phyloP scores from a whole-genome alignment of 805 yeast genomes.

The Candida hungchunana region DNA sequence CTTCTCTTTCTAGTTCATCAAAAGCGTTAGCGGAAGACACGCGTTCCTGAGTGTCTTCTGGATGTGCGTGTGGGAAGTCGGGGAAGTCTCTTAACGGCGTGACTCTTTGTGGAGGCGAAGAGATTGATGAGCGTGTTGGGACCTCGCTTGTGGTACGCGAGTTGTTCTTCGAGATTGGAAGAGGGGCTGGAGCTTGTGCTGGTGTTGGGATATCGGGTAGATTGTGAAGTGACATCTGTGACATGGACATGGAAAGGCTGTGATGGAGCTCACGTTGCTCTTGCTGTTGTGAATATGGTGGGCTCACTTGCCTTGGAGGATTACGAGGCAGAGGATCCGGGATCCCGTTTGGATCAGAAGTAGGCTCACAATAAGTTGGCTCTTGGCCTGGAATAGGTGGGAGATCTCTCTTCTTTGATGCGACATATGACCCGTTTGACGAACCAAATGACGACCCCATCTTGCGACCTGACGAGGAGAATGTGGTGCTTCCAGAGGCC shows the following conservation, averaged over 20 bases:
- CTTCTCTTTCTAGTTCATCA: conserved; percentile 32
- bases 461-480: conserved; percentile 6
- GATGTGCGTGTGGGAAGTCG: neutral
- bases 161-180: conserved; percentile 6
- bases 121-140: neutral
- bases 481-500: conserved; percentile 24
- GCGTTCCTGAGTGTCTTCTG: conserved; percentile 6
- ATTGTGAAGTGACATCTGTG: conserved; percentile 17
- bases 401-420: conserved; percentile 21
- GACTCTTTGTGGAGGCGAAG: conserved; percentile 1
- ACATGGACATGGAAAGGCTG: conserved; percentile 5
- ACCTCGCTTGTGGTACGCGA: too few relatives aligned
- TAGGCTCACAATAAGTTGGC: neutral
- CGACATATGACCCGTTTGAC: conserved; percentile 1
- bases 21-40: conserved; percentile 22
- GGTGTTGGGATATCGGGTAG: conserved; percentile 26
- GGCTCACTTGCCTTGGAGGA: neutral
- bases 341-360: conserved; percentile 6
- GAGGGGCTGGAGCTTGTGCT: too few relatives aligned
- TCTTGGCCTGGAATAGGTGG: conserved; percentile 28
- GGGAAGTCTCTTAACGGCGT: conserved; percentile 7
- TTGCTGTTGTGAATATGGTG: conserved; percentile 1
- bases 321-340: conserved; percentile 25
- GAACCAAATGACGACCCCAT: conserved; percentile 6
- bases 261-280: conserved; percentile 1